phyloP scores from a whole-genome alignment of 306 rosid species.

The Senna tora region DNA sequence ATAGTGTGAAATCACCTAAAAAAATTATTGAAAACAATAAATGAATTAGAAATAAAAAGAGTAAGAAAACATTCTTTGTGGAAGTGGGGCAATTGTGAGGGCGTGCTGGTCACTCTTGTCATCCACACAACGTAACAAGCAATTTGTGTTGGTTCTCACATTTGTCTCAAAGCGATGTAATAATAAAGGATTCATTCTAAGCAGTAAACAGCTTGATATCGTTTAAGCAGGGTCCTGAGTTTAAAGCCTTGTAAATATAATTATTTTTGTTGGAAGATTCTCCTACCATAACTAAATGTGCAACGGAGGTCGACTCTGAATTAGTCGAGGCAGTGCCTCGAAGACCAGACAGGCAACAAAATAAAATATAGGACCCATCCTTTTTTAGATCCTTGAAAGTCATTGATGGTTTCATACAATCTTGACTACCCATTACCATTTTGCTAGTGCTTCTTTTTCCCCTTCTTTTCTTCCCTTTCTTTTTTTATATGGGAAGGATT shows the following conservation, averaged over 20 bases:
- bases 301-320: too few species aligned
- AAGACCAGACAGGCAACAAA: too few species aligned
- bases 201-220: too few species aligned
- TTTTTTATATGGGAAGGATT: background rate
- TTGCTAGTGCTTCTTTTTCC: background rate
- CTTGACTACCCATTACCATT: constrained; percentile 17
- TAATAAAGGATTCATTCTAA: too few species aligned
- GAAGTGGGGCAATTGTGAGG: background rate
- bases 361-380: background rate
- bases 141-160: background rate
- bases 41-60: too few species aligned
- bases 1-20: too few species aligned
- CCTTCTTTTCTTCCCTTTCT: background rate
- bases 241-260: too few species aligned
- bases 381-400: constrained; percentile 2
- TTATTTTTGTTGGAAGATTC: too few species aligned
- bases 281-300: too few species aligned
- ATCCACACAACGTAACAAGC: background rate
- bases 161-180: background rate
- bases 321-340: too few species aligned
- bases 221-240: too few species aligned
- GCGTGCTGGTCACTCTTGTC: background rate
- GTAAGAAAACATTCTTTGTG: background rate
- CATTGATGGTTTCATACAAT: constrained; percentile 15
- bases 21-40: too few species aligned